Evolutionary conservation across 495 filamentous ascomycete species (phyloP).

Genomic region (Penicillium malachiteum): DNA sequence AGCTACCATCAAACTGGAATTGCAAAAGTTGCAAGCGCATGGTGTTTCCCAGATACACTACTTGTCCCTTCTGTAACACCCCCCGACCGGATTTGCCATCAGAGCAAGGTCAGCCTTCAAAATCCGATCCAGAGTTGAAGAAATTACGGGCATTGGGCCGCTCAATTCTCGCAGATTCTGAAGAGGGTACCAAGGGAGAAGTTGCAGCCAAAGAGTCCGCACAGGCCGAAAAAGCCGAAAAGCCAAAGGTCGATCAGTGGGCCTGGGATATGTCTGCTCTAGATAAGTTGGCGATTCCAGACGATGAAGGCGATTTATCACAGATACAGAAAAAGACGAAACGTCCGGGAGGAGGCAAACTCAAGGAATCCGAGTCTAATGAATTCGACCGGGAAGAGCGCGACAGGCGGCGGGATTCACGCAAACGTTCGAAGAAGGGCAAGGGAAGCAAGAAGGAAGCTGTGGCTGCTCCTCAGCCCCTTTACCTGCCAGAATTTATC

Average conservation of each 20-base stretch:
- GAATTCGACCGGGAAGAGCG: slow-evolving; percentile 39
- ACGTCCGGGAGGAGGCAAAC: slow-evolving; percentile 27
- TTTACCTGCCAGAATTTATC: slow-evolving; percentile 88
- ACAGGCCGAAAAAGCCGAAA: background rate
- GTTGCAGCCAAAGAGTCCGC: slow-evolving; percentile 1
- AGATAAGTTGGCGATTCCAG: slow-evolving; percentile 19
- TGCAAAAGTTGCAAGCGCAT: slow-evolving; percentile 5
- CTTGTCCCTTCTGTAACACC: slow-evolving; percentile 3
- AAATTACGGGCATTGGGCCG: slow-evolving; percentile 25
- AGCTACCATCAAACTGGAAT: slow-evolving; percentile 4
- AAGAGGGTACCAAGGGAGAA: background rate
- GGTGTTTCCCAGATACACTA: background rate
- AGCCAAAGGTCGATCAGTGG: slow-evolving; percentile 27
- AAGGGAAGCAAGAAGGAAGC: slow-evolving; percentile 38
- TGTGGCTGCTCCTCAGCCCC: slow-evolving; percentile 51
- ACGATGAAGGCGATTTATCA: slow-evolving; percentile 13
- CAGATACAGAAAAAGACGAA: slow-evolving; percentile 25
- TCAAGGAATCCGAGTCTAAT: slow-evolving; percentile 23
- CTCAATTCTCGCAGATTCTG: slow-evolving; percentile 12
- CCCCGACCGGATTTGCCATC: background rate
- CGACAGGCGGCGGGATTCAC: slow-evolving; percentile 34
- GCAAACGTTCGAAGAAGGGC: slow-evolving; percentile 48
- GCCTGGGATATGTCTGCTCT: slow-evolving; percentile 37
- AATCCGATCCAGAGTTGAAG: slow-evolving; percentile 5
- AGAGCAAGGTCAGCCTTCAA: background rate